phyloP scores from a whole-genome alignment of 2,329 filamentous ascomycete species.

The Aspergillus viridinutans region DNA sequence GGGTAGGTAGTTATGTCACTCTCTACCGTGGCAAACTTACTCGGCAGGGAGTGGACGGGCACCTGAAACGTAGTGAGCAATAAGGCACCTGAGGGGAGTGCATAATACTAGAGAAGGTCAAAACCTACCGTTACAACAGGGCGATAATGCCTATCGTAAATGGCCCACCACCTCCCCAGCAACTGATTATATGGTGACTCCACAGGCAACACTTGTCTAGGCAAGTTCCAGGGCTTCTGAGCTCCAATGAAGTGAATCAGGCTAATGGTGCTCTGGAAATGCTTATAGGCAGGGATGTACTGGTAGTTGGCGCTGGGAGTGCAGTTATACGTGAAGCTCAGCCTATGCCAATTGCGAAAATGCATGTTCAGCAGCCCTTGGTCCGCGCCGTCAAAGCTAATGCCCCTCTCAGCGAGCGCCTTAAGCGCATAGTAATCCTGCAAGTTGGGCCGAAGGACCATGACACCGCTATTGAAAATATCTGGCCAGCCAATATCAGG shows the following conservation, averaged over 20 bases:
- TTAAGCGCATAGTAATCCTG: constrained; percentile 81
- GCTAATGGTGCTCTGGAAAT: constrained; percentile 85
- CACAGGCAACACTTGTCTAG: constrained; percentile 31
- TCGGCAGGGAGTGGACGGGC: neutral
- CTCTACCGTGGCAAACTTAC: neutral
- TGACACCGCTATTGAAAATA: constrained; percentile 95
- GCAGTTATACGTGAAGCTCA: constrained; percentile 96
- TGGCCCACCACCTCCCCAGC: constrained; percentile 84
- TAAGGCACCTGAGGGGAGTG: neutral
- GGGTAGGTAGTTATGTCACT: neutral
- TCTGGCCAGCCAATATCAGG: constrained; percentile 98
- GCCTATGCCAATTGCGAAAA: constrained; percentile 77
- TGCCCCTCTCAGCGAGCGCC: constrained; percentile 77
- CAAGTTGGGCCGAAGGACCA: constrained; percentile 83
- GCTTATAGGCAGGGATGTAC: constrained; percentile 89
- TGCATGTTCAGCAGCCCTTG: constrained; percentile 95
- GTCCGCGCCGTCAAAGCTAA: constrained; percentile 95
- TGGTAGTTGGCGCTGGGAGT: constrained; percentile 96
- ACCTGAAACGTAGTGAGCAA: neutral
- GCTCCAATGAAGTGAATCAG: constrained; percentile 92
- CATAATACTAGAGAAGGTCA: neutral
- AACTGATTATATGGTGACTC: constrained; percentile 70
- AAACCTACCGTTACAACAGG: constrained; percentile 20
- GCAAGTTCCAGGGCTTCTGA: constrained; percentile 81
- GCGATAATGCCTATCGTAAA: constrained; percentile 83